These are phyloP conservation scores for Corymbia calophylla DNA, from an alignment of 441 rosid genomes.

Conservation along the genomic window DNA sequence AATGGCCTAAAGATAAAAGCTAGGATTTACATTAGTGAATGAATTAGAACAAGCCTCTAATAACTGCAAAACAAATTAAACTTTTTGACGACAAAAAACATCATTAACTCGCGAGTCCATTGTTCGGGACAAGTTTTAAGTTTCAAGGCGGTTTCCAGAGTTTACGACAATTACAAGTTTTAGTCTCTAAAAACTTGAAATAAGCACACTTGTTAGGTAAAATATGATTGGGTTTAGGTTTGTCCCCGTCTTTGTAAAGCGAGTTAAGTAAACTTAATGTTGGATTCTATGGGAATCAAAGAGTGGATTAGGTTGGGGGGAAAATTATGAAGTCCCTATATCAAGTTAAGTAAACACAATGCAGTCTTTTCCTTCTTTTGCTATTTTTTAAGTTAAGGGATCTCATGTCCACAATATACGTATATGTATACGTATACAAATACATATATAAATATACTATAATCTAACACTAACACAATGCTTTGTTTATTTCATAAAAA, in stretches of 20 bases:
- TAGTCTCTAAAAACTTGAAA: neutral
- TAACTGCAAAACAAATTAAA: neutral
- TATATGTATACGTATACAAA: no score
- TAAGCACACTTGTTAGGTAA: neutral
- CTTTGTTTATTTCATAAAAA: no score
- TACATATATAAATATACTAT: no score
- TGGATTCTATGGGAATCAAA: neutral
- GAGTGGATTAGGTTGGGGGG: neutral
- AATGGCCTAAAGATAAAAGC: conserved; percentile 45
- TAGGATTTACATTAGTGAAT: neutral
- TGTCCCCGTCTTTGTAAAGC: neutral
- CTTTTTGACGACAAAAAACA: no score
- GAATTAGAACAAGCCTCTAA: neutral
- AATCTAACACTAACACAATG: no score
- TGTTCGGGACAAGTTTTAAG: neutral
- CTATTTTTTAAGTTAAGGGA: no score
- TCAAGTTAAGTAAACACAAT: neutral
- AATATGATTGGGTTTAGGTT: neutral
- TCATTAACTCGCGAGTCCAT: no score
- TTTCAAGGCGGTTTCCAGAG: neutral
- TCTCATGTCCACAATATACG: no score
- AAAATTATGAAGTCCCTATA: neutral
- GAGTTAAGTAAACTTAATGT: neutral
- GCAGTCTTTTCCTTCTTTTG: neutral
- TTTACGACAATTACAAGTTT: neutral